Base-by-base conservation (phyloP, 2,329 filamentous ascomycete genomes). In the Fusarium robinianum region DNA sequence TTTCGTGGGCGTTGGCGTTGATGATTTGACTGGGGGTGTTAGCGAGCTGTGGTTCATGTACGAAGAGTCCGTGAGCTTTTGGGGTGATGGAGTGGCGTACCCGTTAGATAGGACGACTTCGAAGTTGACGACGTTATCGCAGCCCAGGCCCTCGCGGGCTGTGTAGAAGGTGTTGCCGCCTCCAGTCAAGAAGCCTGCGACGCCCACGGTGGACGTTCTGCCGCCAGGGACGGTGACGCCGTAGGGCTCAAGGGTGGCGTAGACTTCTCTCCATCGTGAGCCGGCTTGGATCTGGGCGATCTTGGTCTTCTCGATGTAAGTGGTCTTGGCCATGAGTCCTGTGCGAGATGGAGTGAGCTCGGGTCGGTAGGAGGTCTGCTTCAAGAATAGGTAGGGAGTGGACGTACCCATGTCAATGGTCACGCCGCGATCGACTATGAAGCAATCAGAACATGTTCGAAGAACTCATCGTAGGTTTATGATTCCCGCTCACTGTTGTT, bases 61-160 rank as follows among this genome's bases (percentile, higher is more conserved):
- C n/a, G n/a, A n/a, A n/a, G n/a, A n/a, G n/a, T n/a, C n/a, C n/a
- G 19, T 5, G 6, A 17, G 22, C 3, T 10, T n/a, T 19, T 14
- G 12, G 18, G 12, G 11, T 7, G 14, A 15, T 12, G 10, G 14
- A 2, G 9, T n/a, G 14, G 21, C 27, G 16, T 32, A 32, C 37
- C 37, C 77, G 18, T 58, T 60, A 0, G 68, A 70, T 5, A 72
- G 71, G 2, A 79, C 66, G 2, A 76, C 67, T 37, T 66, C 68
- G 45, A 74, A 74, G 32, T 65, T 67, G 23, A 64, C 44, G 2
- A 77, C 67, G 22, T 69, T 72, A 42, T 75, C 75, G 36, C 70
- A 73, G 5, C 44, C 50, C 11, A 59, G 41, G 3, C 56, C 56
- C 7, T 42, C 39, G 8, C 46, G 43, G 14, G 41, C 46, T 12